phyloP scores from a whole-genome alignment of 192 early-diverging fungal genomes.

The Lobosporangium transversale region DNA sequence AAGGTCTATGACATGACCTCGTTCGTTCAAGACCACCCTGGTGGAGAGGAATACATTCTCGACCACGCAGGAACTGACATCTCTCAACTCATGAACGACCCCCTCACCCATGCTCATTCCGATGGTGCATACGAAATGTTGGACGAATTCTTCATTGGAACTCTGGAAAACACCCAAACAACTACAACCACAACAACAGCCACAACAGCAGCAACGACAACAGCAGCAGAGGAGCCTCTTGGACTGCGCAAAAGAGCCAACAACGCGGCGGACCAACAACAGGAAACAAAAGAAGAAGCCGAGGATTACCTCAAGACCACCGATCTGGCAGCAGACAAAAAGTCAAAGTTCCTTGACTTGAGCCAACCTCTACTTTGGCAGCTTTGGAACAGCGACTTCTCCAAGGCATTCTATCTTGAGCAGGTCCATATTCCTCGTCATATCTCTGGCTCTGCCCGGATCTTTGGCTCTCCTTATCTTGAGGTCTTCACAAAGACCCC shows the following conservation, averaged over 20 bases:
- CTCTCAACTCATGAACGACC: conserved; percentile 82
- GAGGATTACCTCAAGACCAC: conserved; percentile 55
- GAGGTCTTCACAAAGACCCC: conserved; percentile 91
- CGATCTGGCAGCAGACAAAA: conserved; percentile 56
- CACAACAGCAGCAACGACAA: not conserved
- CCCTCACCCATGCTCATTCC: conserved; percentile 79
- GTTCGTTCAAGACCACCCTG: conserved; percentile 93
- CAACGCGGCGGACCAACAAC: not conserved
- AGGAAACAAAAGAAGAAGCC: not conserved
- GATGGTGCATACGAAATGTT: conserved; percentile 89
- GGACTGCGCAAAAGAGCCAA: conserved; percentile 4
- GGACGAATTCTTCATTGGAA: conserved; percentile 83
- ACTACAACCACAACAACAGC: conserved; percentile 3
- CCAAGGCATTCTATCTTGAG: conserved; percentile 85
- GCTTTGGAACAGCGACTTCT: conserved; percentile 75
- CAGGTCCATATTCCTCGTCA: conserved; percentile 94
- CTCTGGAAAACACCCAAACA: not conserved
- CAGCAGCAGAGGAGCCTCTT: no score
- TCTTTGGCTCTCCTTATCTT: conserved; percentile 83
- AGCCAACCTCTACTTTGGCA: conserved; percentile 84
- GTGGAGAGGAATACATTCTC: conserved; percentile 88
- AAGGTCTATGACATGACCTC: conserved; percentile 90
- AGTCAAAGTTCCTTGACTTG: conserved; percentile 84
- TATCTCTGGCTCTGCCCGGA: conserved; percentile 75
- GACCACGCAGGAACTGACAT: conserved; percentile 90